Evolutionary conservation across 352 stramenopile genomes (phyloP).

Genomic region (Globisporangium acanthophoron): DNA sequence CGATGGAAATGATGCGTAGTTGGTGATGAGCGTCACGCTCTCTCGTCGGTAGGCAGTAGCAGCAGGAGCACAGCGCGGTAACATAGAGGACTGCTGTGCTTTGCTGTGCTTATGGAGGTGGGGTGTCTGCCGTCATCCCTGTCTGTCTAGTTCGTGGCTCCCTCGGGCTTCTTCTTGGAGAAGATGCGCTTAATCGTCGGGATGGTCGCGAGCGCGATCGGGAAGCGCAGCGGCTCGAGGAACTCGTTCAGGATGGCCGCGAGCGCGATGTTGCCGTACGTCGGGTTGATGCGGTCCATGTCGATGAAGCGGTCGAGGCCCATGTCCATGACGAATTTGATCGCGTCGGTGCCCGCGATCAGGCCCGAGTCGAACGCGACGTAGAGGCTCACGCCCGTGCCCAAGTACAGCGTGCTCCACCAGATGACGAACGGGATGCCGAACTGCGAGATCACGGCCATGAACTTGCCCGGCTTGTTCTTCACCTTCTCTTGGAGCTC

Average conservation of each 20-base stretch:
- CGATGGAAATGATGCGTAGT: no score
- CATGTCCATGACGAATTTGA: constrained; percentile 80
- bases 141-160: not conserved
- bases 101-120: not conserved
- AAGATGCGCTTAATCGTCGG: constrained; percentile 72
- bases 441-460: constrained; percentile 79
- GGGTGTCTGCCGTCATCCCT: not conserved
- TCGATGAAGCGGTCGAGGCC: constrained; percentile 78
- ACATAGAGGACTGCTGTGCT: not conserved
- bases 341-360: constrained; percentile 67
- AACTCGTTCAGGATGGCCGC: constrained; percentile 84
- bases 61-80: not conserved
- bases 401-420: constrained; percentile 78
- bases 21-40: no score
- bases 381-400: constrained; percentile 68
- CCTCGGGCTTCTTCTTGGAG: constrained; percentile 32
- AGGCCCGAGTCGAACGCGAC: constrained; percentile 66
- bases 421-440: constrained; percentile 80
- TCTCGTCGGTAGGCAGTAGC: no score
- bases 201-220: constrained; percentile 81
- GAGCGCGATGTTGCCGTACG: constrained; percentile 83
- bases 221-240: constrained; percentile 81
- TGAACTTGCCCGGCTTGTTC: constrained; percentile 74
- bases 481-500: constrained; percentile 47
- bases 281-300: constrained; percentile 67